Evolutionary conservation across 306 rosid genomes (phyloP), one percentile per base, ranked within the genome.

Genomic region (Vigna unguiculata): DNA sequence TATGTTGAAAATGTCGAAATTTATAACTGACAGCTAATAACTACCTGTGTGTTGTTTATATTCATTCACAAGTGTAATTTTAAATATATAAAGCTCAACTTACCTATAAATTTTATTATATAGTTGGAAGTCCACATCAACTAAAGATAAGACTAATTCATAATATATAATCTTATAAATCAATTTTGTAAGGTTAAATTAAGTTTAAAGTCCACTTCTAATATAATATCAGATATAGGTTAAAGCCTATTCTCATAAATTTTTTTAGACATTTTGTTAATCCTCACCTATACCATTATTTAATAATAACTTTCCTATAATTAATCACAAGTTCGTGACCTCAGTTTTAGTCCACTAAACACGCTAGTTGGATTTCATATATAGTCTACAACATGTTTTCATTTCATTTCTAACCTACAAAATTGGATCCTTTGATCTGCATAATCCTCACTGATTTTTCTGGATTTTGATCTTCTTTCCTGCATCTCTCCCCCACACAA

Each of bases 21-120:
- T 69, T n/a, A n/a, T n/a, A 76, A 82, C 48, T 53, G 79, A 82
- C 78, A 63, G 82, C 64, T 64, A 71, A 36, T 77, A 81, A 62
- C 48, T 6, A 52, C 28, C 9, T 32, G 32, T 76, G 25, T 4
- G 66, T 62, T 71, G 34, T 75, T 9, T 9, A 36, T 28, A 28
- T 28, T 28, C 32, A 28, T 28, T 28, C 48, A 77, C 79, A 51
- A 72, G 21, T 41, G 74, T 72, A 72, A 41, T 64, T 63, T 69
- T 64, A 48, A 69, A 73, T 19, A 21, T 20, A 21, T 46, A 55
- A 63, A 43, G 58, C 70, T 25, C 51, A 74, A 49, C 36, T 43
- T 24, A 53, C 59, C 66, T 46, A 30, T n/a, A 49, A 45, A 59
- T 2, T 19, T 74, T 30, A 19, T 60, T 45, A 45, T 59, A 25